Conservation (phyloP, 2,329 filamentous ascomycete species). For the Nakataea oryzae region DNA sequence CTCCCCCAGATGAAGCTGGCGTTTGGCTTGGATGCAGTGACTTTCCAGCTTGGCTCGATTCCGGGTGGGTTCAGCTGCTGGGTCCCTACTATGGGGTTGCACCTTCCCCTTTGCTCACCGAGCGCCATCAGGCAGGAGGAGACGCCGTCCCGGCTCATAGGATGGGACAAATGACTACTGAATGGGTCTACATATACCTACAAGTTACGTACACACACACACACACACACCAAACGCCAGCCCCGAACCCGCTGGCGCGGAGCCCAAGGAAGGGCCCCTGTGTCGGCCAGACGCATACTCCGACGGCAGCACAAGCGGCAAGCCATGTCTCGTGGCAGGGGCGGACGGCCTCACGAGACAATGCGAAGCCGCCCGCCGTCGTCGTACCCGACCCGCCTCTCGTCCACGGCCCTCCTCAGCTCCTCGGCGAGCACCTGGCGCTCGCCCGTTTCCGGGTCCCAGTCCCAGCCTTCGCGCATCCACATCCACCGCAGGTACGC, state of each 20-base stretch:
- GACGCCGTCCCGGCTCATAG: no score
- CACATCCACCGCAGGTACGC: slow-evolving; percentile 87
- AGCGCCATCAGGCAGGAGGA: no score
- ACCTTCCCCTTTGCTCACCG: neutral
- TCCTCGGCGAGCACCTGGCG: slow-evolving; percentile 40
- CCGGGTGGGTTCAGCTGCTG: neutral
- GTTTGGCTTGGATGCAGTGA: no score
- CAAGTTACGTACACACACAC: no score
- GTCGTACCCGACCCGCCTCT: slow-evolving; percentile 46
- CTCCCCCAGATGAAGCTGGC: no score
- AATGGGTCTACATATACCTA: no score
- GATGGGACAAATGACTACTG: no score
- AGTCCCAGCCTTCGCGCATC: slow-evolving; percentile 75
- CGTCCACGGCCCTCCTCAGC: slow-evolving; percentile 44
- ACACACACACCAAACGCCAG: no score
- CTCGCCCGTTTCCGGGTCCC: slow-evolving; percentile 64
- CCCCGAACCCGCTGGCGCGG: no score
- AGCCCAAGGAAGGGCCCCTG: no score
- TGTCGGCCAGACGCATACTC: no score
- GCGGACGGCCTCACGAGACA: slow-evolving; percentile 11
- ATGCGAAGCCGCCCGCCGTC: slow-evolving; percentile 36
- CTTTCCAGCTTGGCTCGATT: neutral
- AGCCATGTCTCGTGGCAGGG: neutral
- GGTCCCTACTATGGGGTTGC: neutral
- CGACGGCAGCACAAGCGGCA: neutral